These are phyloP conservation scores for Aspergillus caelatus DNA, from an alignment of 2,329 filamentous ascomycete species.

Conservation along the genomic window DNA sequence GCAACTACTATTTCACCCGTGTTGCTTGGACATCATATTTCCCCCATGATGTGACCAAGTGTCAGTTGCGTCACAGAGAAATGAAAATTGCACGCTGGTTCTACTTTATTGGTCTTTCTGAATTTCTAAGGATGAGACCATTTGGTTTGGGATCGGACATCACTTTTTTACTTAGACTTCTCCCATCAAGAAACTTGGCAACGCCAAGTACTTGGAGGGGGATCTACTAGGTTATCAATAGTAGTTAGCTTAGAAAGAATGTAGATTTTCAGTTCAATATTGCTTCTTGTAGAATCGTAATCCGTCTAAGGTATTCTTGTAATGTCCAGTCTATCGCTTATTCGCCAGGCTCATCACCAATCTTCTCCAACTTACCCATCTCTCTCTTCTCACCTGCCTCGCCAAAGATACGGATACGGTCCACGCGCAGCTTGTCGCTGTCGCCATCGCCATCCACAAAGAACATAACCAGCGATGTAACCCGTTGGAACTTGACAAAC, in stretches of 20 bases:
- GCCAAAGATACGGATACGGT: slow-evolving; percentile 68
- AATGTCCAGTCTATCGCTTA: slow-evolving; percentile 33
- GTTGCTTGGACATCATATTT: slow-evolving; percentile 71
- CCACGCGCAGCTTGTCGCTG: slow-evolving; percentile 79
- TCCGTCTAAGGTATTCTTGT: not conserved
- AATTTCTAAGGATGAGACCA: slow-evolving; percentile 47
- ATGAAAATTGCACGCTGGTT: slow-evolving; percentile 75
- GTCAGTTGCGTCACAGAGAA: slow-evolving; percentile 79
- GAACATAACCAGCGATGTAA: slow-evolving; percentile 83
- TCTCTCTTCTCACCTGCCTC: slow-evolving; percentile 90
- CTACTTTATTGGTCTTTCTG: slow-evolving; percentile 54
- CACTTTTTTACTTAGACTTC: slow-evolving; percentile 17
- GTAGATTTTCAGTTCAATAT: not conserved
- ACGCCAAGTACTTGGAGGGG: not conserved
- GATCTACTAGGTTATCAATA: not conserved
- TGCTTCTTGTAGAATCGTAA: not conserved
- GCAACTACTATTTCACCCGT: slow-evolving; percentile 72
- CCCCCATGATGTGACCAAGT: slow-evolving; percentile 61
- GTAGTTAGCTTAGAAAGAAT: not conserved
- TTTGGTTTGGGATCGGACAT: slow-evolving; percentile 62
- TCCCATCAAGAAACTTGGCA: not conserved
- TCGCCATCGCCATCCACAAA: slow-evolving; percentile 83
- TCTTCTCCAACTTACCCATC: slow-evolving; percentile 93
- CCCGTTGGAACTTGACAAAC: slow-evolving; percentile 97
- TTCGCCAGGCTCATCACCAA: slow-evolving; percentile 73